A percentile compares a stretch with the other conserved stretches of the same genome.
These are phyloP conservation scores for Vitellaria paradoxa DNA, from an alignment of 179 eudicot species.

Conservation along the genomic window DNA sequence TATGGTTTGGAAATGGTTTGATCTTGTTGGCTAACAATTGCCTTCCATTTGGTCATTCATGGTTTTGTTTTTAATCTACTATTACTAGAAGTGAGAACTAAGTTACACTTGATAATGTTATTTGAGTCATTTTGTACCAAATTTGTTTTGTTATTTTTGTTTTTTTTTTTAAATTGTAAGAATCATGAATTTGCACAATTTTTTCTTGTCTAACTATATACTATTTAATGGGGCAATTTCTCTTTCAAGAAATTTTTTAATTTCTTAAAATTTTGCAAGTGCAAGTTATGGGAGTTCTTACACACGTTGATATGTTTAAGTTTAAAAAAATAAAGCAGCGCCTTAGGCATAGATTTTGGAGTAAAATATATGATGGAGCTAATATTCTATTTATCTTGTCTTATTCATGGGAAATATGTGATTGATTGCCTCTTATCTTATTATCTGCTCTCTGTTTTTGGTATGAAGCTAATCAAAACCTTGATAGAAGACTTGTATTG, in stretches of 20 bases:
- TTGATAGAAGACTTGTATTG: slow-evolving; percentile 39
- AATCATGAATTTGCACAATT: background rate
- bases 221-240: slow-evolving; percentile 6
- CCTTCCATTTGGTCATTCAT: background rate
- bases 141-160: too few species aligned
- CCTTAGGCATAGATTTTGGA: slow-evolving; percentile 93
- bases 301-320: slow-evolving; percentile 89
- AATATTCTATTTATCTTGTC: slow-evolving; percentile 92
- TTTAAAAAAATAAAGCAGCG: slow-evolving; percentile 86
- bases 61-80: background rate
- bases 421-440: background rate
- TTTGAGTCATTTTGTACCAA: background rate
- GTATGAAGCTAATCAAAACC: background rate
- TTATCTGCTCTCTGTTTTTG: background rate
- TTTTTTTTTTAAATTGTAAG: too few species aligned
- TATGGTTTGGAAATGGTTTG: slow-evolving; percentile 98
- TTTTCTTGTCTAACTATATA: background rate
- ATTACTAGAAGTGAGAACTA: background rate
- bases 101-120: background rate
- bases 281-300: slow-evolving; percentile 96
- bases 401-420: slow-evolving; percentile 88
- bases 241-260: slow-evolving; percentile 86
- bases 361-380: slow-evolving; percentile 82
- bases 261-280: slow-evolving; percentile 84
- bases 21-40: slow-evolving; percentile 2